Percentiles rank a stretch among this genome's conserved stretches.
phyloP scores from a whole-genome alignment of 208 protist species.

The Crithidia bombi region DNA sequence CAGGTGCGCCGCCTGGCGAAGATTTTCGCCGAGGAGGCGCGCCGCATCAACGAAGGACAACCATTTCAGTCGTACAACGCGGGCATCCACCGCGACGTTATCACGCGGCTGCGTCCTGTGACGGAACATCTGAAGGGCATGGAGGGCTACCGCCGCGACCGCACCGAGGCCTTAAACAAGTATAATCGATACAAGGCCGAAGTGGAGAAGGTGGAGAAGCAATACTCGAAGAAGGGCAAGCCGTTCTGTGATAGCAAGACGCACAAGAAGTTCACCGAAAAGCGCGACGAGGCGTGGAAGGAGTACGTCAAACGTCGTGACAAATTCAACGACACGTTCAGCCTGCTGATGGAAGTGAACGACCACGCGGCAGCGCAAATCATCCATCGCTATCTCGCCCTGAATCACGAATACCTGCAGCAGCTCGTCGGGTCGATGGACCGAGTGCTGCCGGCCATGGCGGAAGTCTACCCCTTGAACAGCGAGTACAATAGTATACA shows the following conservation, averaged over 20 bases:
- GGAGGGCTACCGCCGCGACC: slow-evolving; percentile 32
- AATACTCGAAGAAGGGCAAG: slow-evolving; percentile 65
- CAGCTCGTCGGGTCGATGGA: slow-evolving; percentile 50
- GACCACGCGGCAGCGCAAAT: slow-evolving; percentile 67
- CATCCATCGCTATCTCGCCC: slow-evolving; percentile 65
- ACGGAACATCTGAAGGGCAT: slow-evolving; percentile 53
- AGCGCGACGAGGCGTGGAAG: slow-evolving; percentile 54
- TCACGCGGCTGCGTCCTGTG: slow-evolving; percentile 58
- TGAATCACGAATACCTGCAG: slow-evolving; percentile 68
- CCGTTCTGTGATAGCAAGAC: slow-evolving; percentile 64
- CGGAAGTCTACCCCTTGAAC: slow-evolving; percentile 62
- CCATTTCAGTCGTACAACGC: slow-evolving; percentile 68
- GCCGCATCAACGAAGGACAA: slow-evolving; percentile 57
- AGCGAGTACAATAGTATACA: slow-evolving; percentile 63
- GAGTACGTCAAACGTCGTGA: slow-evolving; percentile 40
- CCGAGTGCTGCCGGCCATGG: slow-evolving; percentile 58
- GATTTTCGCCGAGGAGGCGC: slow-evolving; percentile 55
- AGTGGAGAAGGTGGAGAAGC: slow-evolving; percentile 66
- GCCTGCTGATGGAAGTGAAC: slow-evolving; percentile 72
- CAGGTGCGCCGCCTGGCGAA: slow-evolving; percentile 55
- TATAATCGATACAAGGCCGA: slow-evolving; percentile 65
- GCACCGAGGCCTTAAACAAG: slow-evolving; percentile 37
- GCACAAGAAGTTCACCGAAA: slow-evolving; percentile 54
- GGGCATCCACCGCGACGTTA: slow-evolving; percentile 64
- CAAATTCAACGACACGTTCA: slow-evolving; percentile 58